Base-by-base conservation (phyloP, 2,329 filamentous ascomycete species). In the Cryphonectria naterciae region DNA sequence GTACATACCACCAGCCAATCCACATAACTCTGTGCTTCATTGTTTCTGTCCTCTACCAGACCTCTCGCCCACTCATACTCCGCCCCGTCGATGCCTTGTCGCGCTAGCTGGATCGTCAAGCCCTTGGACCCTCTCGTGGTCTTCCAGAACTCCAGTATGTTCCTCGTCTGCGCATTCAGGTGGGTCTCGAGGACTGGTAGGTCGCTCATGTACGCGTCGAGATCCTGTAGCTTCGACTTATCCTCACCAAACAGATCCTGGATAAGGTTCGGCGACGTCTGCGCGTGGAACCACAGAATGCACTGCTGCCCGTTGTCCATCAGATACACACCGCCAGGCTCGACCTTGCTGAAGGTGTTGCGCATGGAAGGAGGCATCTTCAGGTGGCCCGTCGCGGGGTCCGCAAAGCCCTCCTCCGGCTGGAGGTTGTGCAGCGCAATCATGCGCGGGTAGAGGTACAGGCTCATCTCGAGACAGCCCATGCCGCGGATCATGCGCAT, bases 21-120 rank as follows among this genome's bases (percentile, higher is more conserved):
- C 46, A 98, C 96, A 81, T 98, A 99, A 79, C 93, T 97, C 83
- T 97, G 95, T 49, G 96, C 96, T 83, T 99, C 96, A 75, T 97
- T 97, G 80, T 98, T 98, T 74, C 96, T 89, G 79, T 99, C 96
- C 82, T 99, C 96, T 43, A 97, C 90, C 75, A 99, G 82, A 82
- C 97, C 85, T 68, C 95, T 86, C 10, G 96, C 96, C 84, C 98
- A 99, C 81, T 99, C 96, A 77, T 94, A 98, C 81, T 99, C 96
- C 3, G 95, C 93, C 0, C 96, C 96, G 78, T 99, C 96, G 4
- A 98, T 86, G 0, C 95, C 95, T 81, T 98, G 96, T 71, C 96
- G 85, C 10, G 96, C 96, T 64, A 99, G 86, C 81, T 98, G 96
- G 64, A 99, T 88, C 1, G 93, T 93, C 72, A 97, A 83, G 32